A percentile compares a stretch with the other conserved stretches of the same genome.
These are phyloP conservation scores for Solanum pennellii DNA, from an alignment of 257 asterid species.

Conservation along the genomic window DNA sequence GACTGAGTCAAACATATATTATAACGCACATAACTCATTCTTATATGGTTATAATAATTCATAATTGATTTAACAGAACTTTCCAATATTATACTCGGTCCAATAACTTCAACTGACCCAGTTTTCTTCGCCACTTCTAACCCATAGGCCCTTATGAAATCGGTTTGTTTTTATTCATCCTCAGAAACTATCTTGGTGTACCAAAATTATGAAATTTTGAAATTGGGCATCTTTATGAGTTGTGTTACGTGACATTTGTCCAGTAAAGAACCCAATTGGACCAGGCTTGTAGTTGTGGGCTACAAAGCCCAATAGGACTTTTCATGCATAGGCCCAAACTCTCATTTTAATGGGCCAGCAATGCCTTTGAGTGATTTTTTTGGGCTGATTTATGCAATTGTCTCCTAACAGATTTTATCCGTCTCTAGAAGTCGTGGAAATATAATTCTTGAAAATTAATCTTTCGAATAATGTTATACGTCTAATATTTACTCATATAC, in stretches of 20 bases:
- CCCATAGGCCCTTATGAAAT: neutral
- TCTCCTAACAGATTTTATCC: neutral
- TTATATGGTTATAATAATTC: neutral
- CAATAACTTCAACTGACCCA: neutral
- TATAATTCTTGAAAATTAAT: neutral
- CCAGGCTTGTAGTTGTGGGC: neutral
- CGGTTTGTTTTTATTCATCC: neutral
- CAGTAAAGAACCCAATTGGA: neutral
- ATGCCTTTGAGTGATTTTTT: neutral
- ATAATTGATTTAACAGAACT: neutral
- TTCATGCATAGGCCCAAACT: neutral
- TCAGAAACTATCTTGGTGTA: neutral
- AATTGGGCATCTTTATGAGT: neutral
- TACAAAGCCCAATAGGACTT: neutral
- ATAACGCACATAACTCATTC: neutral
- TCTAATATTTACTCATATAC: neutral
- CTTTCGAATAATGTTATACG: neutral
- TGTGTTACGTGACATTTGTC: neutral
- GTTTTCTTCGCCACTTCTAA: neutral
- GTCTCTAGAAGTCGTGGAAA: neutral
- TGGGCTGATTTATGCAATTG: neutral
- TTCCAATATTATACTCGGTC: neutral
- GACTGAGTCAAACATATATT: fast-evolving
- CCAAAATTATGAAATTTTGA: neutral
- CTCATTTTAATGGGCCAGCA: neutral